phyloP scores from a whole-genome alignment of 1,139 yeast genomes.

The Kodamaea arcana region DNA sequence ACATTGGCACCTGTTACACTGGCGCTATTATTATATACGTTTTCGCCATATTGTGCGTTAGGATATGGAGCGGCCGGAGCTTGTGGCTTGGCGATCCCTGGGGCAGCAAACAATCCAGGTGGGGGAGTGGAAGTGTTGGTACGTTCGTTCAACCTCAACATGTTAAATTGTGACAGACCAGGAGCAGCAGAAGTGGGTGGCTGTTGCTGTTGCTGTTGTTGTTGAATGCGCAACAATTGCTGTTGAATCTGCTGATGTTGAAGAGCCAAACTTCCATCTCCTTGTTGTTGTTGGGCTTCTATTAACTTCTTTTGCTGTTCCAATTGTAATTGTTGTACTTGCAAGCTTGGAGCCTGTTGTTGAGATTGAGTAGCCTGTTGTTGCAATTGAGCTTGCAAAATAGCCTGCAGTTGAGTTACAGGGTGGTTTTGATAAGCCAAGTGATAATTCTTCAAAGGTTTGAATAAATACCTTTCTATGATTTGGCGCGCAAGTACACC shows the following conservation, averaged over 20 bases:
- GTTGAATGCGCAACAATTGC: slow-evolving; percentile 13
- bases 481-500: slow-evolving; percentile 37
- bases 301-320: slow-evolving; percentile 27
- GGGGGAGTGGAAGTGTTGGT: slow-evolving; percentile 39
- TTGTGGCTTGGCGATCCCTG: slow-evolving; percentile 13
- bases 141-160: slow-evolving; percentile 31
- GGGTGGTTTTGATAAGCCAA: slow-evolving; percentile 48
- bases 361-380: slow-evolving; percentile 17
- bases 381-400: slow-evolving; percentile 22
- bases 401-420: slow-evolving; percentile 37
- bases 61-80: slow-evolving; percentile 13
- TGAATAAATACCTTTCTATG: slow-evolving; percentile 39
- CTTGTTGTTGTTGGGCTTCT: slow-evolving; percentile 20
- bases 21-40: slow-evolving; percentile 8
- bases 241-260: slow-evolving; percentile 18
- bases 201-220: slow-evolving; percentile 10
- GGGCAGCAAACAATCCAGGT: slow-evolving; percentile 37
- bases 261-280: slow-evolving; percentile 11
- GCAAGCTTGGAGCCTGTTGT: slow-evolving; percentile 17
- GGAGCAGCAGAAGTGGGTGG: slow-evolving; percentile 6
- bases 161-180: slow-evolving; percentile 22
- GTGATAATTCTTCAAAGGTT: slow-evolving; percentile 45
- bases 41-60: slow-evolving; percentile 8
- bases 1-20: slow-evolving; percentile 16
- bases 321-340: slow-evolving; percentile 25